A percentile compares a stretch with the other conserved stretches of the same genome.
Conservation (phyloP, 129 eudicot genomes). For the Saposhnikovia divaricata region DNA sequence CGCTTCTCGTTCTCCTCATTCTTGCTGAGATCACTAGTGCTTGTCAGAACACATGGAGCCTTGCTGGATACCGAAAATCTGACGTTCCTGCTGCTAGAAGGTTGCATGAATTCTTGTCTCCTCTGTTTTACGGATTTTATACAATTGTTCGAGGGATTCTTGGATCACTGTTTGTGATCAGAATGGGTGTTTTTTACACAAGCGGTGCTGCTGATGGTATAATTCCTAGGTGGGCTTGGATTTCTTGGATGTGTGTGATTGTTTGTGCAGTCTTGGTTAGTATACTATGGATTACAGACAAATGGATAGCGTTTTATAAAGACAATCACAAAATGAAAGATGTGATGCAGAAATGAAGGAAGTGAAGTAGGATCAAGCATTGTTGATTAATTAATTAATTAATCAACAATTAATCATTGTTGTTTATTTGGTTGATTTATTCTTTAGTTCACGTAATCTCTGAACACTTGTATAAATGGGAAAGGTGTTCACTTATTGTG, state of each 20-base stretch:
- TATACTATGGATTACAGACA: slow-evolving; percentile 56
- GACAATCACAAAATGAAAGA: slow-evolving; percentile 19
- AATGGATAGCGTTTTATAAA: slow-evolving; percentile 47
- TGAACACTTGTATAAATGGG: not conserved
- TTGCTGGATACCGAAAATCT: slow-evolving; percentile 37
- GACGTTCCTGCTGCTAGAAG: slow-evolving; percentile 34
- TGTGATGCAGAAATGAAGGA: not conserved
- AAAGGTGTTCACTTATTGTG: slow-evolving; percentile 2
- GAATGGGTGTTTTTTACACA: slow-evolving; percentile 36
- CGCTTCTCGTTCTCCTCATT: slow-evolving; percentile 47
- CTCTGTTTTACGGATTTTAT: slow-evolving; percentile 51
- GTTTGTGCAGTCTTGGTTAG: slow-evolving; percentile 35
- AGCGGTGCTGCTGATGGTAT: slow-evolving; percentile 43
- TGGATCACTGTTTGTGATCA: slow-evolving; percentile 53
- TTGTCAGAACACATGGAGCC: slow-evolving; percentile 73
- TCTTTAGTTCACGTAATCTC: not conserved
- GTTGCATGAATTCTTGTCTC: slow-evolving; percentile 41
- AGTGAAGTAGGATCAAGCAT: not conserved
- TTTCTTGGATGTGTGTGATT: slow-evolving; percentile 51
- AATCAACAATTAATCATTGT: not conserved
- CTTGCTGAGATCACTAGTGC: slow-evolving; percentile 71
- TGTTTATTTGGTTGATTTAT: not conserved
- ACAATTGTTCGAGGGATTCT: slow-evolving; percentile 59
- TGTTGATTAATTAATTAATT: not conserved
- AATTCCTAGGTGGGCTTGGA: slow-evolving; percentile 76